Conservation (phyloP, 1,284 basidiomycete genomes). For the Ustanciosporium gigantosporum region DNA sequence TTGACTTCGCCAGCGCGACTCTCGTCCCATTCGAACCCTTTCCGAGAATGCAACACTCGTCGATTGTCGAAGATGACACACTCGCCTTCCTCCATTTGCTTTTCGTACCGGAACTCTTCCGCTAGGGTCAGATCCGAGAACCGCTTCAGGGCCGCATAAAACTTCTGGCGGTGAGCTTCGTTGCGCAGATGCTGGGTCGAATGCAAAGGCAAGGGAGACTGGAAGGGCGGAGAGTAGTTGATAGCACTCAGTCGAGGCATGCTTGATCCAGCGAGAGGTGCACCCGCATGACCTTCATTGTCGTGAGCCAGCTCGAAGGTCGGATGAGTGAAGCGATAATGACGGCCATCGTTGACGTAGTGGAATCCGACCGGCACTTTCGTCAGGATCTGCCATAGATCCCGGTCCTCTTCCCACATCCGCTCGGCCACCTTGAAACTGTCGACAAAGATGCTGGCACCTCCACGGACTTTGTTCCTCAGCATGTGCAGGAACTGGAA, state of each 20-base stretch:
- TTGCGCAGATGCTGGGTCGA: conserved; percentile 22
- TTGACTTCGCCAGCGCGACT: conserved; percentile 48
- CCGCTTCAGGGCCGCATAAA: conserved; percentile 66
- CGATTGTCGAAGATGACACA: conserved; percentile 91
- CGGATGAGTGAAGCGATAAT: conserved; percentile 77
- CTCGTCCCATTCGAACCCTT: conserved; percentile 70
- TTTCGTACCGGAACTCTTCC: conserved; percentile 68
- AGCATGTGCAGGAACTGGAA: conserved; percentile 91
- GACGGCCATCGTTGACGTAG: conserved; percentile 87
- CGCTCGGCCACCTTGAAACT: conserved; percentile 71
- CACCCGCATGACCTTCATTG: conserved; percentile 39
- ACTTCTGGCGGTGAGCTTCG: conserved; percentile 19
- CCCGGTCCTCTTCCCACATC: conserved; percentile 67
- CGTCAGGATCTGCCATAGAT: conserved; percentile 69
- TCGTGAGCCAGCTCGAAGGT: conserved; percentile 71
- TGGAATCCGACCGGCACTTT: conserved; percentile 79
- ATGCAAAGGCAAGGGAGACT: conserved; percentile 68
- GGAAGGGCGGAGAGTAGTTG: conserved; percentile 95
- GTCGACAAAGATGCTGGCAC: conserved; percentile 86
- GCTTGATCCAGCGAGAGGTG: conserved; percentile 7
- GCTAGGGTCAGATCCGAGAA: conserved; percentile 72
- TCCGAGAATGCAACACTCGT: conserved; percentile 85
- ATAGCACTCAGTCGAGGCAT: conserved; percentile 64
- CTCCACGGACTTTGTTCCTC: conserved; percentile 72
- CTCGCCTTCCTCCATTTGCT: conserved; percentile 79